A percentile compares a stretch with the other conserved stretches of the same genome.
Conservation (phyloP, 2,329 filamentous ascomycete species). For the Diaporthe citri region DNA sequence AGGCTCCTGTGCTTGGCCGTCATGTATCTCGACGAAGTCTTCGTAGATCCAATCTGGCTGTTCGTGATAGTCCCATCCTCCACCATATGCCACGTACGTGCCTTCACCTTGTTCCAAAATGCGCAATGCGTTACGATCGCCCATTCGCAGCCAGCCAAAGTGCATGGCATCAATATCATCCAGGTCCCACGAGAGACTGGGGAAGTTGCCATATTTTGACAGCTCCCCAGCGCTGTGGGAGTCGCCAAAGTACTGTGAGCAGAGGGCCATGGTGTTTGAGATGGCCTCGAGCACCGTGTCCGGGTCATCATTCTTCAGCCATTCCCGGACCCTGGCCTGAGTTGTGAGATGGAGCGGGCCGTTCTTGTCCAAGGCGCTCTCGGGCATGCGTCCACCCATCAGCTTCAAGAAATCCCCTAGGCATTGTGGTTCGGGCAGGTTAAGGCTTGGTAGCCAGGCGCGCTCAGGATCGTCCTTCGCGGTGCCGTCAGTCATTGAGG, state of each 20-base stretch:
- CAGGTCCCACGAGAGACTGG: background rate
- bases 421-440: background rate
- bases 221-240: background rate
- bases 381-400: background rate
- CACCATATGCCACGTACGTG: background rate
- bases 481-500: background rate
- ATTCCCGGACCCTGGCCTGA: background rate
- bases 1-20: background rate
- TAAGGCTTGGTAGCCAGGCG: background rate
- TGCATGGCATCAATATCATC: background rate
- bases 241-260: background rate
- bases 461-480: background rate
- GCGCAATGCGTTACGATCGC: background rate
- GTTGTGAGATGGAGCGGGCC: background rate
- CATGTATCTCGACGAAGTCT: background rate
- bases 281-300: background rate
- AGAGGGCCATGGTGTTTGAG: background rate
- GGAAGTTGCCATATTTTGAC: background rate
- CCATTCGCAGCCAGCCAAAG: background rate
- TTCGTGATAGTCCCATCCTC: background rate
- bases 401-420: background rate
- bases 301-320: background rate
- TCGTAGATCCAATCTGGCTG: background rate
- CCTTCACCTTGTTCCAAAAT: background rate
- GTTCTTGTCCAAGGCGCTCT: background rate